A percentile compares a stretch with the other conserved stretches of the same genome.
These are phyloP conservation scores for Nicotiana tabacum DNA, from an alignment of 257 asterid genomes.

Conservation along the genomic window DNA sequence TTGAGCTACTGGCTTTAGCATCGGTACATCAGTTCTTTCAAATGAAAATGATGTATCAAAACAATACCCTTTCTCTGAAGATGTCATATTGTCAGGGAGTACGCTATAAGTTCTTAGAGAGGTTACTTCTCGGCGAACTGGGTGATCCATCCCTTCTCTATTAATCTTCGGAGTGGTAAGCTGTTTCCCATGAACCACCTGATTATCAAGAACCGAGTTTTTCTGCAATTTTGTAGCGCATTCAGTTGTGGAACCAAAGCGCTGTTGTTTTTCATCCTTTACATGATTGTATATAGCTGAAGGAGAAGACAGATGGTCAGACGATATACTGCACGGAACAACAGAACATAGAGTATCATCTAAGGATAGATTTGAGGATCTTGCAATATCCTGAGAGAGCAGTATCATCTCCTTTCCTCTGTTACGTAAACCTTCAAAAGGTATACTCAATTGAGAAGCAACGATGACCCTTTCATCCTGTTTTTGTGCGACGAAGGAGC, in stretches of 20 bases:
- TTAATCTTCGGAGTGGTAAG: slow-evolving; percentile 20
- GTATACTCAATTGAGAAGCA: slow-evolving; percentile 55
- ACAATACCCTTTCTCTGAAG: slow-evolving; percentile 23
- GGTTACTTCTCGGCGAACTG: slow-evolving; percentile 37
- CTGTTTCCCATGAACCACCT: slow-evolving; percentile 25
- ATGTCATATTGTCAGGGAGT: slow-evolving; percentile 21
- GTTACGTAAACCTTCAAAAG: slow-evolving; percentile 34
- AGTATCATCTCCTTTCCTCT: slow-evolving; percentile 24
- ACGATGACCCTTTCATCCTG: slow-evolving; percentile 27
- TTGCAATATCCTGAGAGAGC: slow-evolving; percentile 50
- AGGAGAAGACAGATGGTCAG: slow-evolving; percentile 38
- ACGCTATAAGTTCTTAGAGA: slow-evolving; percentile 49
- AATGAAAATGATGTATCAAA: slow-evolving; percentile 17
- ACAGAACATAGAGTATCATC: slow-evolving; percentile 70
- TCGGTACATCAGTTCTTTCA: not conserved
- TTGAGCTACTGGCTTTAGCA: slow-evolving; percentile 1
- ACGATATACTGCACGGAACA: slow-evolving; percentile 72
- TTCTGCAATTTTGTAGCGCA: slow-evolving; percentile 15
- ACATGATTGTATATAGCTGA: slow-evolving; percentile 30
- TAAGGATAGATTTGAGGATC: slow-evolving; percentile 43
- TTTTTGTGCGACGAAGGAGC: slow-evolving; percentile 42
- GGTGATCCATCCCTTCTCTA: slow-evolving; percentile 24
- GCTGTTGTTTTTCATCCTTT: slow-evolving; percentile 10
- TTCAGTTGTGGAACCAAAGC: slow-evolving; percentile 18
- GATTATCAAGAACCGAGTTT: slow-evolving; percentile 24